Conservation (phyloP, 2,329 filamentous ascomycete species). For the Aspergillus puulaauensis region DNA sequence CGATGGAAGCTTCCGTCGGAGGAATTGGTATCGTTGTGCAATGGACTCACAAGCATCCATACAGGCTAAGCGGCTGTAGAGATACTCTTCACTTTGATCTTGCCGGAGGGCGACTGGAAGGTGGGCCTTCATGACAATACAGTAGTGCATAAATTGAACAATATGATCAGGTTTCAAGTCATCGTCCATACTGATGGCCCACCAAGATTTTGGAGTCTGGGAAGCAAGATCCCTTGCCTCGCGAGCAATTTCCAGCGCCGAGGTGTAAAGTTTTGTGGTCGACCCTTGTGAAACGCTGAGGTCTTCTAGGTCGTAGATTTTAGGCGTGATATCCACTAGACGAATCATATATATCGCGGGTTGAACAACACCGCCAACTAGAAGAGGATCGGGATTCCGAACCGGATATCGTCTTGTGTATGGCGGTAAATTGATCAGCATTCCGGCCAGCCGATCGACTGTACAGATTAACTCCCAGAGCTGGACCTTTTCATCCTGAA, state of each 20-base stretch:
- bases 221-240: constrained; percentile 13
- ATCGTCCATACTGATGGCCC: not conserved
- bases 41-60: constrained; percentile 18
- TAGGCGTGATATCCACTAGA: constrained; percentile 11
- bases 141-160: constrained; percentile 18
- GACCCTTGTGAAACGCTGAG: constrained; percentile 4
- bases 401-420: constrained; percentile 26
- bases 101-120: constrained; percentile 15
- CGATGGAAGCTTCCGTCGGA: constrained; percentile 13
- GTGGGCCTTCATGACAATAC: constrained; percentile 16
- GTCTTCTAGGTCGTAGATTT: constrained; percentile 16
- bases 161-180: constrained; percentile 12
- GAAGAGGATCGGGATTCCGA: not conserved
- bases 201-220: constrained; percentile 15
- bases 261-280: constrained; percentile 4
- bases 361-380: constrained; percentile 14
- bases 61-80: constrained; percentile 18
- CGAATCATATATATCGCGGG: constrained; percentile 8
- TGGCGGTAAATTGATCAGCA: constrained; percentile 38
- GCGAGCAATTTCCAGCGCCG: constrained; percentile 11
- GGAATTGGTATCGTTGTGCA: constrained; percentile 10
- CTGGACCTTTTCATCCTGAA: constrained; percentile 21
- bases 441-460: constrained; percentile 30
- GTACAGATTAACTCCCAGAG: constrained; percentile 35
- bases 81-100: constrained; percentile 10